phyloP scores from a whole-genome alignment of 805 yeast genomes.

The Starmerella geochares region DNA sequence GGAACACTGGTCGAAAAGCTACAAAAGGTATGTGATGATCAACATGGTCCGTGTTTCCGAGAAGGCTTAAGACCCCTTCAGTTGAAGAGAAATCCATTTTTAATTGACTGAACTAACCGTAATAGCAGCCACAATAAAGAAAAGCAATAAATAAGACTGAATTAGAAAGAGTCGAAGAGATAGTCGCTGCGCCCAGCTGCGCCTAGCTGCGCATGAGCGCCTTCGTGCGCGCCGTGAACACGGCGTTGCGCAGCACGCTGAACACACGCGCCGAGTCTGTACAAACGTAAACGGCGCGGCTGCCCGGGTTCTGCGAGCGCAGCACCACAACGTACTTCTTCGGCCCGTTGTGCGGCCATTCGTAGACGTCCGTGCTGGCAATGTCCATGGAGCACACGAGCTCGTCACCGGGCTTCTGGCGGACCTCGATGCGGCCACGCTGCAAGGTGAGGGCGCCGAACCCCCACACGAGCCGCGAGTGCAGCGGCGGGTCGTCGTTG shows the following conservation, averaged over 20 bases:
- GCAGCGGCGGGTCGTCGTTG: slow-evolving; percentile 15
- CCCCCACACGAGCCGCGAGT: slow-evolving; percentile 22
- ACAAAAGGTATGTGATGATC: slow-evolving; percentile 24
- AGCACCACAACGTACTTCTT: slow-evolving; percentile 22
- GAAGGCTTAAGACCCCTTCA: slow-evolving; percentile 34
- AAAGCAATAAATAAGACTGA: neutral
- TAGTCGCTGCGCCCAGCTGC: too few relatives aligned
- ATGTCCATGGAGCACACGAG: slow-evolving; percentile 16
- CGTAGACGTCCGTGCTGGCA: slow-evolving; percentile 21
- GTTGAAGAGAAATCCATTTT: slow-evolving; percentile 31
- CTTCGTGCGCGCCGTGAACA: slow-evolving; percentile 27
- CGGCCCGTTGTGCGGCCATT: slow-evolving; percentile 23
- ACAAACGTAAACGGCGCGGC: slow-evolving; percentile 23
- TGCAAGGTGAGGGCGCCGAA: slow-evolving; percentile 14
- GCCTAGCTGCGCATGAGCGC: slow-evolving; percentile 4
- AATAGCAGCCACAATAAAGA: neutral
- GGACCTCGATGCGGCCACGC: slow-evolving; percentile 17
- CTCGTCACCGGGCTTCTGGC: slow-evolving; percentile 21
- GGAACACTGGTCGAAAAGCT: too few relatives aligned
- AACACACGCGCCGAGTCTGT: slow-evolving; percentile 25
- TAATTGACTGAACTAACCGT: slow-evolving; percentile 22
- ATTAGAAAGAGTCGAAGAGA: too few relatives aligned
- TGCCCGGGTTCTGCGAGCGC: slow-evolving; percentile 24
- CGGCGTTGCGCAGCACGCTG: slow-evolving; percentile 27
- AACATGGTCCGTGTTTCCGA: slow-evolving; percentile 36